Base-by-base conservation (phyloP, 2,329 filamentous ascomycete species). In the Parastagonospora nodorum region DNA sequence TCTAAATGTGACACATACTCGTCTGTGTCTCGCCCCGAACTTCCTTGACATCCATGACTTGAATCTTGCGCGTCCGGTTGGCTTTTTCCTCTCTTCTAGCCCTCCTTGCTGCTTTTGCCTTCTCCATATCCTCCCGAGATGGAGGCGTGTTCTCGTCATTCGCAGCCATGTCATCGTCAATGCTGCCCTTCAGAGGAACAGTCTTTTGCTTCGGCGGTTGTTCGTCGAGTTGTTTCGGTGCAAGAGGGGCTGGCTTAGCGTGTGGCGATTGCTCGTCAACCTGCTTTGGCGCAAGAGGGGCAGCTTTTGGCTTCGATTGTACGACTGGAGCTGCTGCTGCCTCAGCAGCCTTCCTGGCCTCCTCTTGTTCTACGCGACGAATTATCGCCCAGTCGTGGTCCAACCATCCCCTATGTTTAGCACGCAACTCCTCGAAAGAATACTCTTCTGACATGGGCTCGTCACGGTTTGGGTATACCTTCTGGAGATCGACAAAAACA, bases 381-480 rank as follows among this genome's bases (percentile, higher is more conserved):
- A 68, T 62, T 49, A 54, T 72, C 60, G 63, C 67, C 83, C 83
- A 86, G 57, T 85, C 77, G 57, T 76, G 78, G 45, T 79, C 68
- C 53, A 83, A 72, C 82, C 83, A 86, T 1, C 93, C 93, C 49
- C 89, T 83, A 59, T 85, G 85, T 36, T 82, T 82, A 28, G 93
- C 93, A 75, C 92, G 86, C 16, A 99, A 77, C 75, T 99, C 94
- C 70, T 99, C 94, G 68, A 97, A 96, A 66, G 90, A 93, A 55
- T 89, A 82, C 73, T 97, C 93, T 29, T 85, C 85, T 2, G 84
- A 85, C 47, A 70, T 68, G 1, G 85, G 82, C 53, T 89, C 83
- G 39, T 88, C 83, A 16, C 85, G 84, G 33, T 88, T 87, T 8
- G 92, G 92, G 67, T 97, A 97, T 30, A 97, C 82, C 29, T 87